phyloP scores from a whole-genome alignment of 306 rosid genomes.

The Begonia peltatifolia region DNA sequence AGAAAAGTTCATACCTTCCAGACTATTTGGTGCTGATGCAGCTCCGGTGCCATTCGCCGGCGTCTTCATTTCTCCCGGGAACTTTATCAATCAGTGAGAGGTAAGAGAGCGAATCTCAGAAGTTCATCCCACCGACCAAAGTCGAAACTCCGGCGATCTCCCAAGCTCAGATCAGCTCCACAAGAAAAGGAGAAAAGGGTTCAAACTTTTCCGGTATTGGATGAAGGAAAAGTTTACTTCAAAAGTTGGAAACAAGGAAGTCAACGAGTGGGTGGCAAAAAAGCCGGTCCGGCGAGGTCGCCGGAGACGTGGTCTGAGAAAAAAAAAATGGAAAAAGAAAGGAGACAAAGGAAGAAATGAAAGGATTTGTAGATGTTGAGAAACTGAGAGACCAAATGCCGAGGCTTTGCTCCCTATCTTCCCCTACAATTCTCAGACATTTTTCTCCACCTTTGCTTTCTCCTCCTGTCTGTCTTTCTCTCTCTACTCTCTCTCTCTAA shows the following conservation, averaged over 20 bases:
- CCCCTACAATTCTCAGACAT: conserved; percentile 36
- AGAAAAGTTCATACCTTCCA: too few species aligned
- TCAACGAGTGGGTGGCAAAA: not conserved
- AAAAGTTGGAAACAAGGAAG: not conserved
- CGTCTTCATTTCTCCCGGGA: conserved; percentile 43
- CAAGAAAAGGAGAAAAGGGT: not conserved
- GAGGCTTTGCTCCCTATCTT: conserved; percentile 35
- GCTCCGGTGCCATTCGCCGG: conserved; percentile 32
- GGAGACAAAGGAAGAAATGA: conserved; percentile 14
- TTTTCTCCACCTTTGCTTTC: conserved; percentile 1
- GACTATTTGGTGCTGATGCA: conserved; percentile 9
- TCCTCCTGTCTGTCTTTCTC: not conserved
- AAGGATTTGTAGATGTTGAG: conserved; percentile 17
- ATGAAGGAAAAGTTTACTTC: not conserved
- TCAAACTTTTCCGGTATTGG: conserved; percentile 2
- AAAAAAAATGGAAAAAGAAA: conserved; percentile 8
- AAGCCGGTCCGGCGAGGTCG: conserved; percentile 12
- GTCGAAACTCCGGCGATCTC: not conserved
- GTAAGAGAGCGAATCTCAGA: conserved; percentile 11
- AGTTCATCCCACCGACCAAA: conserved; percentile 11
- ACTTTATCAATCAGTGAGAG: not conserved
- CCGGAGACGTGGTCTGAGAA: conserved; percentile 10
- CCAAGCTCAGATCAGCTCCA: conserved; percentile 20
- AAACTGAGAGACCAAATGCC: conserved; percentile 37
- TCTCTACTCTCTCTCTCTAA: not conserved